phyloP scores from a whole-genome alignment of 306 rosid species.

The Cucumis melo region DNA sequence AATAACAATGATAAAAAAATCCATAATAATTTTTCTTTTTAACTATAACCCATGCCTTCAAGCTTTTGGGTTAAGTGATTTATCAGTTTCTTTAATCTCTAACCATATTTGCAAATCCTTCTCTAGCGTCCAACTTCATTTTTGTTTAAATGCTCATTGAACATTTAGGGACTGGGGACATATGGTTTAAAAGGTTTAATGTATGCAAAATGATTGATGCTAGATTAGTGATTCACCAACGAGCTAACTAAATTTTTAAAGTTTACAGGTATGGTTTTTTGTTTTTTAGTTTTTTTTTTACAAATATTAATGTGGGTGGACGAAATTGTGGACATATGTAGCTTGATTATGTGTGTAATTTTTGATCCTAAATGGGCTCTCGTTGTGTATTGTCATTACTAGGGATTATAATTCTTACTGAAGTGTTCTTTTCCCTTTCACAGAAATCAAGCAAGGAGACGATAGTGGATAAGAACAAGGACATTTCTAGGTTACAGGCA shows the following conservation, averaged over 20 bases:
- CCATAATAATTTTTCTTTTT: too few species aligned
- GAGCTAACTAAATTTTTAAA: background rate
- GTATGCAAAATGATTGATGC: background rate
- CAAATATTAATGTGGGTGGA: background rate
- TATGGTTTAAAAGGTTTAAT: background rate
- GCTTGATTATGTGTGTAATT: background rate
- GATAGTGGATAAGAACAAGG: slow-evolving; percentile 29
- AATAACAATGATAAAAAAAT: too few species aligned
- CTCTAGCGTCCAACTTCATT: background rate
- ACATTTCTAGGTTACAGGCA: slow-evolving; percentile 26
- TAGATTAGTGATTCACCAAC: background rate
- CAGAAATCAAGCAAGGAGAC: slow-evolving; percentile 46
- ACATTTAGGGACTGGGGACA: background rate
- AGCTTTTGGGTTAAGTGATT: background rate
- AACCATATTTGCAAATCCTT: background rate
- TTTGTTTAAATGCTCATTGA: background rate
- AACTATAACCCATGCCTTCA: background rate
- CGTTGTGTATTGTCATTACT: background rate
- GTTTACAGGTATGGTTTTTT: background rate
- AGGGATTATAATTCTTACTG: background rate
- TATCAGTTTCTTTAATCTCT: background rate
- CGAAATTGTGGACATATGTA: background rate
- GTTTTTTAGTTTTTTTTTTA: background rate
- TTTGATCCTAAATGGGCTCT: background rate
- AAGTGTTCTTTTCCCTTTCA: slow-evolving; percentile 11